Evolutionary conservation across 805 yeast genomes (phyloP).

Genomic region (Kuraishia floccosa): DNA sequence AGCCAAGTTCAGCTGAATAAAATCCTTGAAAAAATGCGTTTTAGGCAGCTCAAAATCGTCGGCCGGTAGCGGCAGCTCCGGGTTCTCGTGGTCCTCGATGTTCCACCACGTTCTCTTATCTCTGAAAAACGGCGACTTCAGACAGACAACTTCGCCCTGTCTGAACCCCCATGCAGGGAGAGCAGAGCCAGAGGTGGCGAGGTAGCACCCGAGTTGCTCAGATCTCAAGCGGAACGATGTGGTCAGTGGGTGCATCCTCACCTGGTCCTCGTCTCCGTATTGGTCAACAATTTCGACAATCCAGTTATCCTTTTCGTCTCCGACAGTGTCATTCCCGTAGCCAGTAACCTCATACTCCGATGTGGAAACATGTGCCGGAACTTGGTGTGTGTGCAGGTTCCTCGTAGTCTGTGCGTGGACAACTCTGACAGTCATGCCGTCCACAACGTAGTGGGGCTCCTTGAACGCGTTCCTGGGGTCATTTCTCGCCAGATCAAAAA

Average conservation of each 20-base stretch:
- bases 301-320: constrained; percentile 89
- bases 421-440: constrained; percentile 62
- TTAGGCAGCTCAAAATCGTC: constrained; percentile 57
- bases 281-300: constrained; percentile 70
- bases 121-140: constrained; percentile 49
- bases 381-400: constrained; percentile 73
- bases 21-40: constrained; percentile 69
- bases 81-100: constrained; percentile 59
- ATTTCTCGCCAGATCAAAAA: constrained; percentile 48
- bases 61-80: constrained; percentile 45
- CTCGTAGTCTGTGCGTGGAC: constrained; percentile 61
- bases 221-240: constrained; percentile 62
- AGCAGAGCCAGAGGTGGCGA: constrained; percentile 60
- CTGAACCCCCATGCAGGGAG: constrained; percentile 80
- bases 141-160: constrained; percentile 84
- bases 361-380: constrained; percentile 64
- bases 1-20: constrained; percentile 63
- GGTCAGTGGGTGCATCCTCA: constrained; percentile 61
- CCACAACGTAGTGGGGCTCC: constrained; percentile 29
- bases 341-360: constrained; percentile 77
- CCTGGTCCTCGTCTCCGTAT: constrained; percentile 33
- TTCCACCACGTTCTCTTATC: constrained; percentile 90
- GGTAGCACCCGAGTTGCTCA: constrained; percentile 56
- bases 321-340: constrained; percentile 60
- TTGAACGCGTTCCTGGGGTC: constrained; percentile 19